These are phyloP conservation scores for Boletus semigastroideus DNA, from an alignment of 1,284 basidiomycete genomes.

Conservation along the genomic window DNA sequence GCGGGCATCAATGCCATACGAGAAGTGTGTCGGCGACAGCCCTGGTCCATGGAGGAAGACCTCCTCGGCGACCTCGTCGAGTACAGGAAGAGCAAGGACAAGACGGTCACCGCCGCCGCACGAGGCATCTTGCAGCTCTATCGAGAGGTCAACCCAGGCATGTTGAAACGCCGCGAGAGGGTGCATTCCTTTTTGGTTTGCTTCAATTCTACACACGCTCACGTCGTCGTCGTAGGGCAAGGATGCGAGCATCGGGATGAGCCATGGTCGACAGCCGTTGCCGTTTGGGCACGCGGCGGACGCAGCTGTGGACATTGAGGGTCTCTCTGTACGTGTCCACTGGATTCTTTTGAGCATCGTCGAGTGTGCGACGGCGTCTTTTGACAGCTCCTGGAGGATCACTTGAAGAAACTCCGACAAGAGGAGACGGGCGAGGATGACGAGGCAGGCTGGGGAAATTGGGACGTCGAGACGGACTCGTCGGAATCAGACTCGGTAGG, in stretches of 20 bases:
- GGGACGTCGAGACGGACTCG: constrained; percentile 83
- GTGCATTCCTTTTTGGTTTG: constrained; percentile 40
- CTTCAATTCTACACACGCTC: background rate
- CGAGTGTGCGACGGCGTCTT: constrained; percentile 4
- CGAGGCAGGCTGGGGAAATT: constrained; percentile 83
- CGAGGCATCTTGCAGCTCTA: constrained; percentile 91
- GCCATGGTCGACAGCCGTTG: constrained; percentile 59
- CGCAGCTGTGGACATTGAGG: constrained; percentile 87
- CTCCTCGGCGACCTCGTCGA: constrained; percentile 90
- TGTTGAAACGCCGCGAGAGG: constrained; percentile 89
- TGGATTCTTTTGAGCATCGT: background rate
- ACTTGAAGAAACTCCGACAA: constrained; percentile 69
- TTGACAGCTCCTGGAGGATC: constrained; percentile 81
- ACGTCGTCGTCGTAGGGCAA: constrained; percentile 60
- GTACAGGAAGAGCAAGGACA: constrained; percentile 95
- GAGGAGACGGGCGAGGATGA: constrained; percentile 66
- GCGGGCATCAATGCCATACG: constrained; percentile 95
- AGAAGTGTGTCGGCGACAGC: constrained; percentile 91
- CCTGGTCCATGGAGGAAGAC: constrained; percentile 96
- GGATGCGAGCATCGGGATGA: constrained; percentile 76
- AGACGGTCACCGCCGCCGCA: constrained; percentile 87
- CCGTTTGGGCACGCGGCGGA: constrained; percentile 80
- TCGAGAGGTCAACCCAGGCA: constrained; percentile 92
- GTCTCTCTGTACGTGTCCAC: constrained; percentile 60
- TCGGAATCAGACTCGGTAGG: constrained; percentile 68